Evolutionary conservation across 805 yeast genomes (phyloP).

Genomic region (Zygotorulaspora florentina): DNA sequence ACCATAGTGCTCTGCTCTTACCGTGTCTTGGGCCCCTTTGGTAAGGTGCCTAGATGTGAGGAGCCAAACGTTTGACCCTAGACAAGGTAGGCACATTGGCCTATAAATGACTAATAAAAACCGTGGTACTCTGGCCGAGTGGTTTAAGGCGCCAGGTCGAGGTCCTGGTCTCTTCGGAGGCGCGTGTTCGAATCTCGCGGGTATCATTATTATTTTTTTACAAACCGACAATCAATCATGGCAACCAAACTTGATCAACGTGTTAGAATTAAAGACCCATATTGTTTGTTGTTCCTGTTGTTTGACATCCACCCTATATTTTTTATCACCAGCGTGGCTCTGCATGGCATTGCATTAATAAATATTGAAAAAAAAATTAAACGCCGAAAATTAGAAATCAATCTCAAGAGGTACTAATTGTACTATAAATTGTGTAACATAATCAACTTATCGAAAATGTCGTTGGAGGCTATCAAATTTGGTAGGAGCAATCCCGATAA

Average conservation of each 20-base stretch:
- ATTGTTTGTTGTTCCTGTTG: too few species aligned
- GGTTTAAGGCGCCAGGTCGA: slow-evolving; percentile 72
- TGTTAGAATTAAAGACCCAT: too few species aligned
- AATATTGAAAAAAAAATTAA: neutral
- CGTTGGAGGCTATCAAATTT: slow-evolving; percentile 66
- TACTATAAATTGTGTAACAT: too few species aligned
- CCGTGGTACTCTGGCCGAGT: slow-evolving; percentile 64
- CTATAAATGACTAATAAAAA: neutral
- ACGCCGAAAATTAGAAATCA: neutral
- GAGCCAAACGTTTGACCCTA: too few species aligned
- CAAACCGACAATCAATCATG: too few species aligned
- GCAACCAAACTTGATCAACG: too few species aligned
- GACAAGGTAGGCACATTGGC: too few species aligned
- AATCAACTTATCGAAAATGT: slow-evolving; percentile 22
- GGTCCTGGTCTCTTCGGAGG: slow-evolving; percentile 83
- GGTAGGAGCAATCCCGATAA: slow-evolving; percentile 36
- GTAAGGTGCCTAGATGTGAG: too few species aligned
- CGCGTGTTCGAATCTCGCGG: slow-evolving; percentile 86
- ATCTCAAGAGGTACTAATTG: neutral
- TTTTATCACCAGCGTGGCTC: too few species aligned
- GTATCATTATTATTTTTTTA: slow-evolving; percentile 42
- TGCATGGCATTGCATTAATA: neutral
- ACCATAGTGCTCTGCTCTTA: too few species aligned
- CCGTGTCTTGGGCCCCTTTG: too few species aligned
- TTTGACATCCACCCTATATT: too few species aligned